phyloP scores from a whole-genome alignment of 2,329 filamentous ascomycete species.

The Pseudocercospora pini-densiflorae region DNA sequence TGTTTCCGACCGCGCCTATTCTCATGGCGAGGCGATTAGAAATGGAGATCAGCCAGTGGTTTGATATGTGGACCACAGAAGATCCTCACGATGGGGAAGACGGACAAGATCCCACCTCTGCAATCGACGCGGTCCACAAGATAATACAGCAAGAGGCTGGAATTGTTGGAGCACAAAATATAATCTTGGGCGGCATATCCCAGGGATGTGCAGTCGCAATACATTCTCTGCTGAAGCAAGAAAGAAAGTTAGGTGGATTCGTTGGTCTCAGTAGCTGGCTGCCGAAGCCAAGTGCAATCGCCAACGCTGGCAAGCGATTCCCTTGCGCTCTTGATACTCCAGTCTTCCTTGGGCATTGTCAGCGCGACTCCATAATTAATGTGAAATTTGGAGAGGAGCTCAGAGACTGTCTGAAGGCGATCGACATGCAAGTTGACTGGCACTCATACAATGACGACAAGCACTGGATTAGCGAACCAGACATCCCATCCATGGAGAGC shows the following conservation, averaged over 20 bases:
- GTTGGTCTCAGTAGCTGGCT: conserved; percentile 32
- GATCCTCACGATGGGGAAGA: conserved; percentile 34
- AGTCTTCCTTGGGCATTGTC: conserved; percentile 25
- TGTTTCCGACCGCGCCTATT: conserved; percentile 39
- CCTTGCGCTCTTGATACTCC: conserved; percentile 23
- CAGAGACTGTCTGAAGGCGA: conserved; percentile 12
- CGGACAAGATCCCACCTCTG: conserved; percentile 18
- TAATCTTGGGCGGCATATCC: conserved; percentile 32
- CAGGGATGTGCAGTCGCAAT: conserved; percentile 31
- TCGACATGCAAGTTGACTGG: conserved; percentile 27
- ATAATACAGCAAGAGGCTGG: conserved; percentile 23
- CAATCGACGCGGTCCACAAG: conserved; percentile 19
- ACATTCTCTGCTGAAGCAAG: conserved; percentile 24
- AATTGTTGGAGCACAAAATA: conserved; percentile 24
- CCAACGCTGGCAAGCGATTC: not conserved
- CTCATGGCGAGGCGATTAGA: conserved; percentile 34
- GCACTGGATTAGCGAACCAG: conserved; percentile 31
- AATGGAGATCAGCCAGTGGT: conserved; percentile 44
- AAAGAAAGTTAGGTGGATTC: conserved; percentile 25
- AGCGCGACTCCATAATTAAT: conserved; percentile 27
- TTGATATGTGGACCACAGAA: conserved; percentile 42
- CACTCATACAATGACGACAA: conserved; percentile 24
- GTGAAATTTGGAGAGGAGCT: conserved; percentile 28
- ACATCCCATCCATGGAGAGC: conserved; percentile 1
- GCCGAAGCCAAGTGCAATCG: conserved; percentile 15